Evolutionary conservation across 495 filamentous ascomycete genomes (phyloP), one percentile per base, ranked within the genome.

Genomic region (Aspergillus panamensis): DNA sequence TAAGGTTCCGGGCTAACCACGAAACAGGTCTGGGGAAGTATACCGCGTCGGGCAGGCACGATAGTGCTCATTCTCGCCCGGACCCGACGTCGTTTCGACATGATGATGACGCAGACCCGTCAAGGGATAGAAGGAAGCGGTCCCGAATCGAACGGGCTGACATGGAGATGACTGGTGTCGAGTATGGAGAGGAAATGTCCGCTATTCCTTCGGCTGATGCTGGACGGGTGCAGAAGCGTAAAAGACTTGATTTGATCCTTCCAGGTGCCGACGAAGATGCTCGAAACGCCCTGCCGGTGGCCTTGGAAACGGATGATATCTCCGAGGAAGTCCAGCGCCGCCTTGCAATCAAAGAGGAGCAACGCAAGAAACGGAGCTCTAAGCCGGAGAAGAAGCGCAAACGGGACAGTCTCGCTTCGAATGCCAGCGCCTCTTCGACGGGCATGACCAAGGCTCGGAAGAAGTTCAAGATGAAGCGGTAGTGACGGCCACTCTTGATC

Each of bases 271-370:
- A 66, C 45, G 63, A 67, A 20, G 67, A 67, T 19, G 53, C 55
- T 25, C 25, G 57, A 21, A 54, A 60, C 42, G 59, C 51, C 32
- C 63, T 64, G 14, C 64, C 69, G 0, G 60, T 68, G 3, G 62
- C 70, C 17, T 21, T 62, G n/a, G 73, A 74, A n/a, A 77, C 73
- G 25, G 76, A 79, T 50, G 76, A 79, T 50, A 79, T 79, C 32
- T 79, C 76, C 0, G 71, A 68, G 19, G 74, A 77, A 37, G 76
- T 79, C 3, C 72, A 75, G 53, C 66, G 73, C 35, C 64, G 76
- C 32, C 58, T 79, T 8, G 55, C 61, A 10, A 75, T 77, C 47
- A 72, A 71, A 47, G 73, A 77, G 42, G 71, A 75, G 51, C 57
- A 58, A 3, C 71, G 74, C 0, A 62, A 61, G 9, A 73, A 64